Conservation (phyloP, 768 basidiomycete species). For the Leucocoprinus sp. region DNA sequence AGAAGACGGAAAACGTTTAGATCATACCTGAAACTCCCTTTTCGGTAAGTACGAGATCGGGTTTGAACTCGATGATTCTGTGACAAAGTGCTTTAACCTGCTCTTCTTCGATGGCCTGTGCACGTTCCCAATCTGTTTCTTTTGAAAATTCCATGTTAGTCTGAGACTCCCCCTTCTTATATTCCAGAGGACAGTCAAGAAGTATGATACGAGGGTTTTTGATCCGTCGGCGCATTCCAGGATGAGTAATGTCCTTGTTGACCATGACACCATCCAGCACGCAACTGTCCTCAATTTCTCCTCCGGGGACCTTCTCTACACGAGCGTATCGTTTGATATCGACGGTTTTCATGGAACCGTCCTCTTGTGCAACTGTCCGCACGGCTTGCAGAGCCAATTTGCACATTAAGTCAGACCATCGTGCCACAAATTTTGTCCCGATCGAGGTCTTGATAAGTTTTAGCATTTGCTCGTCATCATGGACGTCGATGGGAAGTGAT, state of each 20-base stretch:
- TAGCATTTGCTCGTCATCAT: constrained; percentile 86
- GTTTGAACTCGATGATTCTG: constrained; percentile 86
- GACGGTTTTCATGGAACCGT: constrained; percentile 75
- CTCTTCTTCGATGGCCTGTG: constrained; percentile 94
- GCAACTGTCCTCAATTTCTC: constrained; percentile 88
- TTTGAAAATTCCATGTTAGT: constrained; percentile 98
- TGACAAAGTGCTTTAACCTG: constrained; percentile 85
- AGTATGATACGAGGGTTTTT: constrained; percentile 82
- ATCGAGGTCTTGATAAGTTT: constrained; percentile 96
- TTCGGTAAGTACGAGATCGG: constrained; percentile 92
- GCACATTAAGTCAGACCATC: constrained; percentile 99
- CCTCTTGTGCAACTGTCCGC: constrained; percentile 67
- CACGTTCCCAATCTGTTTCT: constrained; percentile 87
- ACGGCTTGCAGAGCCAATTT: constrained; percentile 88
- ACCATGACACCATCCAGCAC: constrained; percentile 91
- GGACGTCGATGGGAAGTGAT: constrained; percentile 83
- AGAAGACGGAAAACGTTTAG: background rate
- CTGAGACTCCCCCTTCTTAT: constrained; percentile 98
- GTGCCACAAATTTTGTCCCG: constrained; percentile 93
- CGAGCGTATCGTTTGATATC: constrained; percentile 98
- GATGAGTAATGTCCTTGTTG: constrained; percentile 99
- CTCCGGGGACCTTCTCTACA: constrained; percentile 96
- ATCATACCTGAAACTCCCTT: constrained; percentile 91
- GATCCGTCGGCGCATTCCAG: constrained; percentile 90
- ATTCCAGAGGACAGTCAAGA: constrained; percentile 92